These are phyloP conservation scores for Alectoria sarmentosa DNA, from an alignment of 495 filamentous ascomycete genomes.

Conservation along the genomic window DNA sequence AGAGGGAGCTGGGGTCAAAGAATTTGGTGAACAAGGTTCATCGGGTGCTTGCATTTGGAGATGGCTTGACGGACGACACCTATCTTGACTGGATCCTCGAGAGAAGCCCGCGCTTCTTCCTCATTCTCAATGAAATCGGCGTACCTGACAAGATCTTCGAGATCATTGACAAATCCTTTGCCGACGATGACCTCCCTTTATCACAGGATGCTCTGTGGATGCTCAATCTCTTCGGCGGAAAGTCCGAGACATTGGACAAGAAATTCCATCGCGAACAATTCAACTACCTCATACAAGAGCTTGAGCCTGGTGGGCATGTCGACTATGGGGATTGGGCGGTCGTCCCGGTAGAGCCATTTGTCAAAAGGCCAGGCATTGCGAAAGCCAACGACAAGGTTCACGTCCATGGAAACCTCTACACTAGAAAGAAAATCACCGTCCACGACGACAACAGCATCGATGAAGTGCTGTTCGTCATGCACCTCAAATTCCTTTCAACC, in stretches of 20 bases:
- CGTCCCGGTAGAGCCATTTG: constrained; percentile 61
- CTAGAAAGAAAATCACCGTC: constrained; percentile 65
- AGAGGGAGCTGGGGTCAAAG: constrained; percentile 40
- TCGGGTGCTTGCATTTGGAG: constrained; percentile 69
- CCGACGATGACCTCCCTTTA: constrained; percentile 83
- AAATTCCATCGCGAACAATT: constrained; percentile 80
- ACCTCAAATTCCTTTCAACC: constrained; percentile 63
- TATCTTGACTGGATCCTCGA: constrained; percentile 90
- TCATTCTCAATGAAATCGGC: constrained; percentile 73
- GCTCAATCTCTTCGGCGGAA: constrained; percentile 53
- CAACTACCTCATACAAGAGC: constrained; percentile 64
- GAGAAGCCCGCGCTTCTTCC: constrained; percentile 70
- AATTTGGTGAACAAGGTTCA: constrained; percentile 62
- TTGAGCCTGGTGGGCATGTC: constrained; percentile 62
- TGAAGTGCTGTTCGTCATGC: constrained; percentile 47
- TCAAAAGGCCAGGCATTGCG: constrained; percentile 48
- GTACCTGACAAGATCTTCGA: constrained; percentile 81
- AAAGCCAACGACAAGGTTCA: constrained; percentile 61
- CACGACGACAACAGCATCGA: constrained; percentile 39
- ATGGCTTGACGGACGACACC: constrained; percentile 79
- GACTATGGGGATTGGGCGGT: constrained; percentile 72
- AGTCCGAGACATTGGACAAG: constrained; percentile 56
- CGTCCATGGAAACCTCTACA: constrained; percentile 53
- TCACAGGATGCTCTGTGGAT: constrained; percentile 61
- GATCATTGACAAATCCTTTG: constrained; percentile 77